phyloP scores from a whole-genome alignment of 129 eudicot species.

The Calendula officinalis region DNA sequence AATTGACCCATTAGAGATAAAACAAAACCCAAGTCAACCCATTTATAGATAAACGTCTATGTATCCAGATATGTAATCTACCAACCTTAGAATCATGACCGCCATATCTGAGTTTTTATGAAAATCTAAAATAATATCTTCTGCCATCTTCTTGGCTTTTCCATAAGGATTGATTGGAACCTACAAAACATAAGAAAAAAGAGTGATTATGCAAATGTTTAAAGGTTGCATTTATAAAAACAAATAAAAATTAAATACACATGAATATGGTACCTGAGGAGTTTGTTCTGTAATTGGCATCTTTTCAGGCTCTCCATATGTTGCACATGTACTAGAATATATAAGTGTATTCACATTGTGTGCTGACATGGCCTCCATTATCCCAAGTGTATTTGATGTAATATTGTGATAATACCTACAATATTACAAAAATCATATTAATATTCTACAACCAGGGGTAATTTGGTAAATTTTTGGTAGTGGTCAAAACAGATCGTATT shows the following conservation, averaged over 20 bases:
- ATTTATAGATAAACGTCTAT: not conserved
- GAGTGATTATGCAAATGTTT: not conserved
- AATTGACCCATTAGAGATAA: not conserved
- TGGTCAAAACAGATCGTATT: too few species aligned
- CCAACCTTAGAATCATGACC: slow-evolving; percentile 59
- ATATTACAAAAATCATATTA: not conserved
- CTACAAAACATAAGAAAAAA: slow-evolving; percentile 23
- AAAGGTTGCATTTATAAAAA: not conserved
- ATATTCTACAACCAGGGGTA: not conserved
- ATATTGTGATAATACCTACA: slow-evolving; percentile 88
- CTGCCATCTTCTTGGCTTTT: slow-evolving; percentile 72
- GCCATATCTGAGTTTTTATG: slow-evolving; percentile 51
- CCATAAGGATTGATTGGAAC: slow-evolving; percentile 60
- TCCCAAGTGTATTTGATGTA: slow-evolving; percentile 68
- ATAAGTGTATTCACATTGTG: slow-evolving; percentile 66
- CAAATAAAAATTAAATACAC: not conserved
- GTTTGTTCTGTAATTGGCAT: slow-evolving; percentile 89
- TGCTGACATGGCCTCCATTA: slow-evolving; percentile 75
- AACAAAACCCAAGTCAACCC: not conserved
- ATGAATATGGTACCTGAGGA: slow-evolving; percentile 53
- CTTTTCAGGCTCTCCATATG: slow-evolving; percentile 87
- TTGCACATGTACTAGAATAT: slow-evolving; percentile 92
- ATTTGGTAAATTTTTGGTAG: too few species aligned
- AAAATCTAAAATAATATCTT: slow-evolving; percentile 60
- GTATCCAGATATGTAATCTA: not conserved